These are phyloP conservation scores for Yamadazyma sp. DNA, from an alignment of 805 yeast species.

Conservation along the genomic window DNA sequence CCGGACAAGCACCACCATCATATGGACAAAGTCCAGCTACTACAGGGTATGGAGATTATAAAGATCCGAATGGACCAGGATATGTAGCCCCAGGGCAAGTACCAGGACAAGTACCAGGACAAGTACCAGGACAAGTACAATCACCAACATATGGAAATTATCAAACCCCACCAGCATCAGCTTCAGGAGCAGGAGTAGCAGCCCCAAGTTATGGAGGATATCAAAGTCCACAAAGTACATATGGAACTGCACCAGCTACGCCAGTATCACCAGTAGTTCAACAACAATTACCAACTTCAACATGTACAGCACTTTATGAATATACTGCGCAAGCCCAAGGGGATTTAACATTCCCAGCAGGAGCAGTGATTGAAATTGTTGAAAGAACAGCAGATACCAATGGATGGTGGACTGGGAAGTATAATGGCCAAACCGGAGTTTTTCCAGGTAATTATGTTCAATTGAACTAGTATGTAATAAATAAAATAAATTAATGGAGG, in stretches of 20 bases:
- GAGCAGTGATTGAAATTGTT: slow-evolving; percentile 78
- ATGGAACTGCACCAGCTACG: slow-evolving; percentile 24
- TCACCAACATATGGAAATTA: too few relatives aligned
- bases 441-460: slow-evolving; percentile 98
- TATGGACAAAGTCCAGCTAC: slow-evolving; percentile 9
- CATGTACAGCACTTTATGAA: slow-evolving; percentile 89
- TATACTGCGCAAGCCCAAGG: slow-evolving; percentile 92
- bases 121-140: too few relatives aligned
- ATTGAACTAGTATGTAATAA: slow-evolving; percentile 50
- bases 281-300: slow-evolving; percentile 32
- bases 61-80: slow-evolving; percentile 23
- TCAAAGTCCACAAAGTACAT: slow-evolving; percentile 15
- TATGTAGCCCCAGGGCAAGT: slow-evolving; percentile 10
- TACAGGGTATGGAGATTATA: slow-evolving; percentile 18
- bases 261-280: slow-evolving; percentile 20
- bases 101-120: slow-evolving; percentile 4
- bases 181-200: slow-evolving; percentile 13
- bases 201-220: slow-evolving; percentile 11
- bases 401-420: slow-evolving; percentile 97
- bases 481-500: too few relatives aligned
- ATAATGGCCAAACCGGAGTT: slow-evolving; percentile 82
- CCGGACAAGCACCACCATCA: slow-evolving; percentile 4
- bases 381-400: slow-evolving; percentile 80
- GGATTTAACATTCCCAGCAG: slow-evolving; percentile 84
- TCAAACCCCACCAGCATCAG: slow-evolving; percentile 10